Evolutionary conservation across 106 monocot species (phyloP).

Genomic region (Hemerocallis citrina): DNA sequence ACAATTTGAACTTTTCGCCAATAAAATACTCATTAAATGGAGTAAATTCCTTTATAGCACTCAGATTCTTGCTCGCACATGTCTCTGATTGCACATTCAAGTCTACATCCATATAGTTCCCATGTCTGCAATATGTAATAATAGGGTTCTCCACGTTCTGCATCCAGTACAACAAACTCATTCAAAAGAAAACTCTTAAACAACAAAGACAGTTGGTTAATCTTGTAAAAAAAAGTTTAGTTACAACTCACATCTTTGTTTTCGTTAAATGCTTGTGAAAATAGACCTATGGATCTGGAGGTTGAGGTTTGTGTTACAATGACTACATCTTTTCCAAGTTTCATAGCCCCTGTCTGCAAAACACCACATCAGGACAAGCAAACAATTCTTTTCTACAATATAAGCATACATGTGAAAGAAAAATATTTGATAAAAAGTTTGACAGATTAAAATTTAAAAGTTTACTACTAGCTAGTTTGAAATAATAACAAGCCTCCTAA

Average conservation of each 20-base stretch:
- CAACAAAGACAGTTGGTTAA: too few species aligned
- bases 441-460: too few species aligned
- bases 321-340: conserved; percentile 60
- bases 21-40: conserved; percentile 75
- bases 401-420: too few species aligned
- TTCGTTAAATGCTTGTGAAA: conserved; percentile 60
- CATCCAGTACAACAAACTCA: background rate
- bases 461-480: too few species aligned
- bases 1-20: conserved; percentile 53
- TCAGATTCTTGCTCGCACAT: conserved; percentile 30
- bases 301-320: conserved; percentile 48
- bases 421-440: too few species aligned
- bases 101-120: conserved; percentile 64
- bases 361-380: too few species aligned
- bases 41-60: conserved; percentile 59
- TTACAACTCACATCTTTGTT: conserved; percentile 44
- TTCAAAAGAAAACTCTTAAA: background rate
- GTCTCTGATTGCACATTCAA: conserved; percentile 41
- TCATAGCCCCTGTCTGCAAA: conserved; percentile 64
- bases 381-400: too few species aligned
- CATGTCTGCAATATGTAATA: conserved; percentile 43
- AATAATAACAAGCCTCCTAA: too few species aligned
- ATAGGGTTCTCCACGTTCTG: conserved; percentile 70
- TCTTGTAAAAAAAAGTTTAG: background rate
- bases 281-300: conserved; percentile 59